Base-by-base conservation (phyloP, 73 alveolate species). In the Symbiodinium natans region DNA sequence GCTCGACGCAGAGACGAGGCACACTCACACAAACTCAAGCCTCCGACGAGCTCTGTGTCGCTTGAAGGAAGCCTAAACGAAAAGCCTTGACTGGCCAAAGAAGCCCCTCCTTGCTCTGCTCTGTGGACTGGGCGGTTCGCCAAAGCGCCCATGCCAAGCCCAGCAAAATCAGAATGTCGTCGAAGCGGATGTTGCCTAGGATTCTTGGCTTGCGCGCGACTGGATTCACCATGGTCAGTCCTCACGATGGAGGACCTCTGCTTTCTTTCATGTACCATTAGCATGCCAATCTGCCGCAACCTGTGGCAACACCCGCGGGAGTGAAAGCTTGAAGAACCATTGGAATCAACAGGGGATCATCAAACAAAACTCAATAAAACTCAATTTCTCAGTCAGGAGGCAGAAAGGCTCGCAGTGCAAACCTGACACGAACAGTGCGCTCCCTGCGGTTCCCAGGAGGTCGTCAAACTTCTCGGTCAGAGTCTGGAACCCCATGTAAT, bases 101-200 rank as follows among this genome's bases (percentile, higher is more conserved):
- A 21, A 9, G 6, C 33, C 11, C 1, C n/a, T 56, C 95, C 95
- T 88, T 88, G 86, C 86, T 40, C 39, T 88, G 95, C 95, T 88
- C 95, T 0, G 95, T 56, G 27, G 95, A 80, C 36, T 88, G 95
- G 4, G 95, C 95, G n/a, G 98, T 41, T 31, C 98, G 98, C 98
- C 98, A 92, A n/a, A 86, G 98, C 68, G 90, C 90, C 98, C 98
- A 92, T 0, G 98, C 98, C 56, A 92, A 31, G 42, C 98, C 98
- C 40, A 92, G 92, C 42, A 92, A 23, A 23, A 92, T 92, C 41
- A 92, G 29, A 33, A 92, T 92, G 31, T 92, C 98, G n/a, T 92
- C 98, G 41, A 92, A 92, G 46, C 98, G 89, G 31, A 92, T 88
- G 73, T 88, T 88, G 86, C 95, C 95, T 88, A 46, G n/a, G 68